A percentile compares a stretch with the other conserved stretches of the same genome.
Conservation (phyloP, 352 stramenopile genomes). For the Blastocystis sp. region DNA sequence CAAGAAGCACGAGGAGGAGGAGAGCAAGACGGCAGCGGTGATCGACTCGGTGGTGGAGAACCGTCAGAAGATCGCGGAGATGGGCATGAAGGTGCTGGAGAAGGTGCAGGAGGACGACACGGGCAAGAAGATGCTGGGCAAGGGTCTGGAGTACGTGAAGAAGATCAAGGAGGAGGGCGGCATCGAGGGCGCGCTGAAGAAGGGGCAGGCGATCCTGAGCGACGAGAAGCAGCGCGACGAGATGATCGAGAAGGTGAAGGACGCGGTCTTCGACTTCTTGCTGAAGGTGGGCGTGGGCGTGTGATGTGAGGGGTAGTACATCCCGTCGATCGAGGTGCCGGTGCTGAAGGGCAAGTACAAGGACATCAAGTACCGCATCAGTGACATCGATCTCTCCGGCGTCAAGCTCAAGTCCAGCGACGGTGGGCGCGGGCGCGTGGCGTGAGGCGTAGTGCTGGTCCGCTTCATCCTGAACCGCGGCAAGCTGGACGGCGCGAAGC, state of each 20-base stretch:
- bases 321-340: conserved; percentile 60
- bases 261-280: conserved; percentile 54
- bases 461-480: conserved; percentile 61
- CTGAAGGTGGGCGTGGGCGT: conserved; percentile 13
- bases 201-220: conserved; percentile 38
- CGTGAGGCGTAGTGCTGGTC: conserved; percentile 2
- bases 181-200: conserved; percentile 59
- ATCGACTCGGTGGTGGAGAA: conserved; percentile 66
- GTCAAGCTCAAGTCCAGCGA: conserved; percentile 57
- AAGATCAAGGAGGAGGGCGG: conserved; percentile 1
- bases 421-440: not conserved
- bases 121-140: conserved; percentile 59
- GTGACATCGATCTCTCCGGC: conserved; percentile 42
- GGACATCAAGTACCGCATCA: conserved; percentile 49
- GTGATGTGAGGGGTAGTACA: conserved; percentile 1
- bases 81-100: conserved; percentile 62
- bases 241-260: conserved; percentile 68
- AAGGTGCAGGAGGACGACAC: conserved; percentile 67
- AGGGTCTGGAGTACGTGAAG: conserved; percentile 46
- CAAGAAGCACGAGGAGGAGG: not conserved
- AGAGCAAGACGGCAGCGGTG: conserved; percentile 18
- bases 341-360: conserved; percentile 54
- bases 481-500: conserved; percentile 62
- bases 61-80: conserved; percentile 48
- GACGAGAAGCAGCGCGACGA: conserved; percentile 65